Conservation (phyloP, 2,329 filamentous ascomycete species). For the Aspergillus tanneri region DNA sequence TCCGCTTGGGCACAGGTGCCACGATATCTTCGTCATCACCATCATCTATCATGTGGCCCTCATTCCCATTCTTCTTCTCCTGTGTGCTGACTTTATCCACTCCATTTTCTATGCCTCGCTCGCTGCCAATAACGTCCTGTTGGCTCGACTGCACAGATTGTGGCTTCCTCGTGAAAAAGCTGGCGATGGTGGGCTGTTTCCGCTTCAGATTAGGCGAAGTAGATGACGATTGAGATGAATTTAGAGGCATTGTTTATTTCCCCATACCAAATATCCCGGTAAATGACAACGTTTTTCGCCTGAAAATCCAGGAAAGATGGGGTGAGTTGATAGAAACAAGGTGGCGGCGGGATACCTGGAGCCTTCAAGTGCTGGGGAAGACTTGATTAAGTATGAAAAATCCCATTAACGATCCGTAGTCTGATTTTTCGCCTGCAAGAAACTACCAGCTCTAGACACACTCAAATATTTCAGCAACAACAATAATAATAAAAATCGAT, state of each 20-base stretch:
- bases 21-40: slow-evolving; percentile 45
- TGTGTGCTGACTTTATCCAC: slow-evolving; percentile 6
- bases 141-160: slow-evolving; percentile 21
- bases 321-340: neutral
- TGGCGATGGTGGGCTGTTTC: slow-evolving; percentile 73
- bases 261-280: slow-evolving; percentile 1
- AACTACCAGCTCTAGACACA: too few relatives aligned
- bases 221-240: slow-evolving; percentile 35
- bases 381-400: neutral
- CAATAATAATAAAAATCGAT: too few relatives aligned
- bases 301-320: too few relatives aligned
- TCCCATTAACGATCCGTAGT: neutral
- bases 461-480: too few relatives aligned
- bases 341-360: neutral
- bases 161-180: slow-evolving; percentile 70
- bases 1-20: slow-evolving; percentile 44
- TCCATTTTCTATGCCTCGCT: neutral
- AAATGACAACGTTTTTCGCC: too few relatives aligned
- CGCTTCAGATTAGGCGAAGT: slow-evolving; percentile 35
- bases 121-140: slow-evolving; percentile 11
- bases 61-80: neutral
- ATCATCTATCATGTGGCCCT: slow-evolving; percentile 25
- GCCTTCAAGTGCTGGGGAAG: too few relatives aligned
- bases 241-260: slow-evolving; percentile 30
- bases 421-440: too few relatives aligned